Conservation (phyloP, 2,329 filamentous ascomycete species). For the Xylariaceae sp. region DNA sequence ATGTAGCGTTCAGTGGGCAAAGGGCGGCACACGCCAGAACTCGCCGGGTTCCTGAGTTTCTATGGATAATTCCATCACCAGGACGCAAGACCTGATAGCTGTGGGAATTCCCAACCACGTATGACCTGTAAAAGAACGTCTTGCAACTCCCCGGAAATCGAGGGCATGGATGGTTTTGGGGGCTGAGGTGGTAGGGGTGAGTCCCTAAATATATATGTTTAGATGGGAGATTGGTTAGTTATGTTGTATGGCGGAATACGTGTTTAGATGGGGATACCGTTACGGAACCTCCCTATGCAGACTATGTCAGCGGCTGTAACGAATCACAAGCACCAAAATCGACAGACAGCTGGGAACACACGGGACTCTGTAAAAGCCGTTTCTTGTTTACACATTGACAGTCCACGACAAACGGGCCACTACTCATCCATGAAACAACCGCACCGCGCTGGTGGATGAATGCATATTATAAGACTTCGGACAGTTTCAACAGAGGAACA, state of each 20-base stretch:
- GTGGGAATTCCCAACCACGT: conserved; percentile 1
- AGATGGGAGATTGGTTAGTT: no score
- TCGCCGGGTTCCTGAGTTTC: neutral
- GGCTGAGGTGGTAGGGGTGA: conserved; percentile 30
- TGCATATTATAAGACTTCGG: conserved; percentile 10
- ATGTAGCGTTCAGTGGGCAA: conserved; percentile 1
- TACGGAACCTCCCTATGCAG: no score
- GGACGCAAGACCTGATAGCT: neutral
- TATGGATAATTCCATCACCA: neutral
- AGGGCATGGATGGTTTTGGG: conserved; percentile 11
- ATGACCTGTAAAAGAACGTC: conserved; percentile 3
- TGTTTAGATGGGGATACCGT: no score
- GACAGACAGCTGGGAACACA: conserved; percentile 3
- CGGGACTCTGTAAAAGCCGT: conserved; percentile 1
- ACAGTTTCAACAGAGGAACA: conserved; percentile 7
- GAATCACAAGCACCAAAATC: conserved; percentile 27
- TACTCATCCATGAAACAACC: conserved; percentile 1
- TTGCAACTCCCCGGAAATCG: neutral
- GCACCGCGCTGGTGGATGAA: conserved; percentile 1
- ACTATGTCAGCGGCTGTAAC: conserved; percentile 28
- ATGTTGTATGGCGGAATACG: no score
- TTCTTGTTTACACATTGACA: conserved; percentile 2
- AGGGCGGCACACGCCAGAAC: conserved; percentile 6
- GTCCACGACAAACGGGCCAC: conserved; percentile 8
- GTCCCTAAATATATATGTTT: no score